phyloP scores from a whole-genome alignment of 805 yeast genomes.

The Candida gorgasii region DNA sequence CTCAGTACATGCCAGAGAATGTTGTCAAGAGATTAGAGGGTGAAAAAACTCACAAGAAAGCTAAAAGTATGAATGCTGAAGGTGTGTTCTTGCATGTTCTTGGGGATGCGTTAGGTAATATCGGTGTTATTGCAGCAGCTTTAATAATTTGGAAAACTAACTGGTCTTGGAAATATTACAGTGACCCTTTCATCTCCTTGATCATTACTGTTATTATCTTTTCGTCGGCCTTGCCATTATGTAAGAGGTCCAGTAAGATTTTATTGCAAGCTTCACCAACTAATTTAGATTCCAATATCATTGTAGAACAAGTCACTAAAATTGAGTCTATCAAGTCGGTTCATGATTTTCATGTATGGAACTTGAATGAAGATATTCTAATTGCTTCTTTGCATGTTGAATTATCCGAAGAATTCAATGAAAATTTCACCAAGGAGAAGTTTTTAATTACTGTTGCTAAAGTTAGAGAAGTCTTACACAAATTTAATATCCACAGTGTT shows the following conservation, averaged over 20 bases:
- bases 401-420: slow-evolving; percentile 46
- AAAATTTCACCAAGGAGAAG: slow-evolving; percentile 33
- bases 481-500: slow-evolving; percentile 85
- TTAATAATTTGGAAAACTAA: slow-evolving; percentile 92
- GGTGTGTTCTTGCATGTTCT: slow-evolving; percentile 94
- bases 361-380: slow-evolving; percentile 78
- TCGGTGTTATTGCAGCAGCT: slow-evolving; percentile 91
- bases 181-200: slow-evolving; percentile 85
- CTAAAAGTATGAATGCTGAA: slow-evolving; percentile 88
- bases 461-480: slow-evolving; percentile 77
- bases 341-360: slow-evolving; percentile 97
- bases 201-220: slow-evolving; percentile 86
- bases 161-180: slow-evolving; percentile 80
- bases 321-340: slow-evolving; percentile 78
- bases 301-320: slow-evolving; percentile 64
- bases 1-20: slow-evolving; percentile 46
- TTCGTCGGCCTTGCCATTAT: slow-evolving; percentile 87
- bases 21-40: slow-evolving; percentile 41
- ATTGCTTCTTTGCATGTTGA: slow-evolving; percentile 91
- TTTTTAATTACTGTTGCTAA: slow-evolving; percentile 71
- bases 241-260: slow-evolving; percentile 82
- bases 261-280: slow-evolving; percentile 91
- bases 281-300: slow-evolving; percentile 72
- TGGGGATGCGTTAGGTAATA: slow-evolving; percentile 94
- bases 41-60: slow-evolving; percentile 31